Evolutionary conservation across 129 eudicot species (phyloP).

Genomic region (Tanacetum coccineum): DNA sequence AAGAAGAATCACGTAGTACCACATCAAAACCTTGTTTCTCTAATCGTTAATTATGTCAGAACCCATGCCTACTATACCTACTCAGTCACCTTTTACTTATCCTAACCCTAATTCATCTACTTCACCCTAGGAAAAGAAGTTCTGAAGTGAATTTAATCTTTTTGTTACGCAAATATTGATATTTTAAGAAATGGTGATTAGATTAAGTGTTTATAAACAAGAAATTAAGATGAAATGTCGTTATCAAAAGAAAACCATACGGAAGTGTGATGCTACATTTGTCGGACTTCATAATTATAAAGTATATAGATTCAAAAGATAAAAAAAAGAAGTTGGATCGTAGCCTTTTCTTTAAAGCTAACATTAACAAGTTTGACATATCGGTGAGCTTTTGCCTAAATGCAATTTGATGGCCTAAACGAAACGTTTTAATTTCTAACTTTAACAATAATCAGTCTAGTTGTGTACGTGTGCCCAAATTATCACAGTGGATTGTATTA

Average conservation of each 20-base stretch:
- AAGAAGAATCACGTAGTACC: no score
- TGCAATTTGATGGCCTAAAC: not conserved
- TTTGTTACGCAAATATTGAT: no score
- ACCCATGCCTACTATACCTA: no score
- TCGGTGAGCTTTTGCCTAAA: not conserved
- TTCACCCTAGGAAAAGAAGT: no score
- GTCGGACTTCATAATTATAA: slow-evolving; percentile 1
- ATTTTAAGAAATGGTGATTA: no score
- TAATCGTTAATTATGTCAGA: no score
- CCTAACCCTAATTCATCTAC: no score
- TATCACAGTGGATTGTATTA: not conserved
- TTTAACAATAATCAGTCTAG: not conserved
- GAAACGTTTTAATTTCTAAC: no score
- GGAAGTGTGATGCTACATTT: slow-evolving; percentile 7
- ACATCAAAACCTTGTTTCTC: no score
- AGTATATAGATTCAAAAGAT: not conserved
- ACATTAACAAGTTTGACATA: slow-evolving; percentile 14
- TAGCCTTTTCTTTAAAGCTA: slow-evolving; percentile 20
- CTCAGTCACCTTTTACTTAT: no score
- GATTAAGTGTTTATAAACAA: not conserved
- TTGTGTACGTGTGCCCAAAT: not conserved
- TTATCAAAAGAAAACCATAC: slow-evolving; percentile 5
- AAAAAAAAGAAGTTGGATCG: slow-evolving; percentile 2
- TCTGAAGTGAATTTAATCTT: no score
- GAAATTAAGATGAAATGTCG: slow-evolving; percentile 7